Evolutionary conservation across 768 basidiomycete genomes (phyloP), one percentile per base, ranked within the genome.

Genomic region (Boletus sensibilis): DNA sequence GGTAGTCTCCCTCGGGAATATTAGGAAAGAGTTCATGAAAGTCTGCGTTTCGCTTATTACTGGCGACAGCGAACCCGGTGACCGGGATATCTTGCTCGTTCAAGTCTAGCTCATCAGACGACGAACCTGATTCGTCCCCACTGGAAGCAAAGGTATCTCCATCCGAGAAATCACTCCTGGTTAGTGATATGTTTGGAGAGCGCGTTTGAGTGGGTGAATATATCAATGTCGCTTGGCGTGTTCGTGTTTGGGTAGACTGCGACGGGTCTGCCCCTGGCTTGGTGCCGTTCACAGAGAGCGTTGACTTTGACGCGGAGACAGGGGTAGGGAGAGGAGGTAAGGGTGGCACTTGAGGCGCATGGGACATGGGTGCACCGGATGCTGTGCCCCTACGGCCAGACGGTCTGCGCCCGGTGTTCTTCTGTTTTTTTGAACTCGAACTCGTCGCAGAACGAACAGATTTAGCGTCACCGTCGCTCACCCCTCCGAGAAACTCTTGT

Each of bases 1-100:
- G 82, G 76, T 98, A 98, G 73, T 98, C 97, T 10, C 93, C 95
- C 67, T 95, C 94, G 1, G 94, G 92, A 11, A 98, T 86, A 31
- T 69, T 84, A 20, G 87, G 84, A 72, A 99, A 98, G 65, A 98
- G 70, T 61, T 94, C 90, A 66, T 99, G 97, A 70, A 99, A 99
- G 67, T 98, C 96, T 3, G 88, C 85, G 66, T 98, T 98, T 52
- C 97, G 76, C 70, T 92, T 93, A 64, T 86, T 92, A 71, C 93
- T 97, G 10, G 96, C 97, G 21, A 98, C 95, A 0, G 97, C 95
- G 70, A 98, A 99, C 3, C 96, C 95, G 7, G 93, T 96, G 5
- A 98, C 92, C 2, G 95, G 88, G 14, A 93, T 92, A 65, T 92
- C 90, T 52, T 88, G 85, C 48, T 67, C 68, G 44, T 72, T 64